phyloP scores from a whole-genome alignment of 441 rosid species.

The Kokia cookei region DNA sequence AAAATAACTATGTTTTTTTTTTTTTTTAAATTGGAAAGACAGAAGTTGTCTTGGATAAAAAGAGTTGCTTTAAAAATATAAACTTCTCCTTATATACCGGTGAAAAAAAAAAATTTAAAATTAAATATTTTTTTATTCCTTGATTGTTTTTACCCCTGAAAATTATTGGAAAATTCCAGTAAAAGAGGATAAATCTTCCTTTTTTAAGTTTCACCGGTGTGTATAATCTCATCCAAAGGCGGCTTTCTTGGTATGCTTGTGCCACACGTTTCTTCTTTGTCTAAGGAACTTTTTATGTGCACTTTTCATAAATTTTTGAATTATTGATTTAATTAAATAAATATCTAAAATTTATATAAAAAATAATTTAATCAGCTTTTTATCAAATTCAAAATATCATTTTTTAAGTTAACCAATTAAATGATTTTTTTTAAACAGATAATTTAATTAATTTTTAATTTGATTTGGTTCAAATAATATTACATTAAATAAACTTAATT shows the following conservation, averaged over 20 bases:
- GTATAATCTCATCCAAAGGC: conserved; percentile 37
- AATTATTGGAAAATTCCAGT: conserved; percentile 19
- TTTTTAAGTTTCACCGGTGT: not conserved
- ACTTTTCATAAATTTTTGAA: no score
- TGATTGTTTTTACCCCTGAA: conserved; percentile 2
- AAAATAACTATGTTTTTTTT: not conserved
- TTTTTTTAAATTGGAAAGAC: conserved; percentile 11
- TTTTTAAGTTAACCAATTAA: no score
- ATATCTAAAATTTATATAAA: no score
- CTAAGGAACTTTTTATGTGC: no score
- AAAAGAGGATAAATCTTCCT: not conserved
- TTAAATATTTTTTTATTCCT: not conserved
- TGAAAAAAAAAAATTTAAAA: not conserved
- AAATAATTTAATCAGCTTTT: no score
- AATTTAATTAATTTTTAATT: no score
- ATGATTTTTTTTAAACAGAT: no score
- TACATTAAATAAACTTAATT: no score
- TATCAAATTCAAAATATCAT: no score
- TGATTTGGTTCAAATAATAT: no score
- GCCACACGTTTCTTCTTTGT: conserved; percentile 13
- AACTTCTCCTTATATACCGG: not conserved
- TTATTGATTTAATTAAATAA: no score
- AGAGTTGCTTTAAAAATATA: conserved; percentile 2
- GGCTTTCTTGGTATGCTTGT: conserved; percentile 23
- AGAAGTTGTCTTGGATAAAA: not conserved